These are phyloP conservation scores for Globisporangium cederbergense DNA, from an alignment of 352 stramenopile genomes.

Conservation along the genomic window DNA sequence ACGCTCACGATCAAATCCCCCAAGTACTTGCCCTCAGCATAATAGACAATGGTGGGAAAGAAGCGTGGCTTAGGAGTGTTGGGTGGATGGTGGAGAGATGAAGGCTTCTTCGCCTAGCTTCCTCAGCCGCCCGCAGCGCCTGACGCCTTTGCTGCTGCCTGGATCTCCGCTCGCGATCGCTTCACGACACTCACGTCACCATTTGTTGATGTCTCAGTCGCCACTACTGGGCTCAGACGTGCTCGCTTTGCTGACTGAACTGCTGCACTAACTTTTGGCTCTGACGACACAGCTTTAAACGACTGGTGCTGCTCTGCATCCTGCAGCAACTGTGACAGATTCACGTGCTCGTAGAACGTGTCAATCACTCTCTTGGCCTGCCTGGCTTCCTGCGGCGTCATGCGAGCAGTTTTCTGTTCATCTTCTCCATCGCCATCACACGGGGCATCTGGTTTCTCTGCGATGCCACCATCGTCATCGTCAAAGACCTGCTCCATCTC, in stretches of 20 bases:
- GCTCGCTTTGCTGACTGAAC: not conserved
- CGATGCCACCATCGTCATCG: not conserved
- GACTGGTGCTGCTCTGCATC: slow-evolving; percentile 25
- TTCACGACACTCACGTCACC: slow-evolving; percentile 17
- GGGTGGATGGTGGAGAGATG: not conserved
- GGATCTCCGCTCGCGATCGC: slow-evolving; percentile 31
- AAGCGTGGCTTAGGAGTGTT: not conserved
- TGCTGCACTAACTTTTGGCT: not conserved
- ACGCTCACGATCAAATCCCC: not conserved
- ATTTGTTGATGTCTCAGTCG: not conserved
- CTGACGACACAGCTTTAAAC: not conserved
- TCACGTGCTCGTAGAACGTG: slow-evolving; percentile 31
- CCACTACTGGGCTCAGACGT: not conserved
- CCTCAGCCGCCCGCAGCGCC: slow-evolving; percentile 31
- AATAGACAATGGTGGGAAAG: not conserved
- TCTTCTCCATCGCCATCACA: slow-evolving; percentile 5
- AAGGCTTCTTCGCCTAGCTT: slow-evolving; percentile 13
- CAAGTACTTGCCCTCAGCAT: not conserved
- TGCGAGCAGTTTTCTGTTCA: slow-evolving; percentile 14
- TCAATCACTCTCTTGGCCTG: slow-evolving; percentile 36
- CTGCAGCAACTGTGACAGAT: slow-evolving; percentile 35
- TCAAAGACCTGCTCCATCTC: slow-evolving; percentile 41
- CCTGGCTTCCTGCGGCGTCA: slow-evolving; percentile 12
- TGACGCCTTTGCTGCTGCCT: slow-evolving; percentile 29
- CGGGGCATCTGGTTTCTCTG: not conserved